Evolutionary conservation across 1,284 basidiomycete species (phyloP), one percentile per base, ranked within the genome.

Genomic region (Apiotrichum akiyoshidainum): DNA sequence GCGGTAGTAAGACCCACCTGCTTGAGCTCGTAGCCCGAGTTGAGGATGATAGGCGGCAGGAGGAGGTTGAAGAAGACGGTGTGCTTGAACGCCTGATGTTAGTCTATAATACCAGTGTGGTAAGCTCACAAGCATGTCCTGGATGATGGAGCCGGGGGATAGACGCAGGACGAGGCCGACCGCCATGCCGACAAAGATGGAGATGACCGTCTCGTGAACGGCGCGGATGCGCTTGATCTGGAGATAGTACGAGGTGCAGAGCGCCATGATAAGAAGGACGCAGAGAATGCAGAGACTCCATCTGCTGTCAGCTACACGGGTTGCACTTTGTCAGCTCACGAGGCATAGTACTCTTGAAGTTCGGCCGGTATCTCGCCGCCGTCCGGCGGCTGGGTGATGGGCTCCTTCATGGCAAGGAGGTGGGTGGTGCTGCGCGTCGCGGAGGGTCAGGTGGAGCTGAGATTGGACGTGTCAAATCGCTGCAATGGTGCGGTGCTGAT

Each of bases 31-130:
- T 98, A 99, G 8, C 95, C 95, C 8, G 92, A 97, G 74, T 96
- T 95, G 45, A 99, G 82, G 72, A 99, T 99, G 76, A 99, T 99
- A 0, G 95, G 96, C 2, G 96, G 96, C 2, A 99, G 84, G 12
- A 99, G 82, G 12, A 98, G 84, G 77, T 99, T 99, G 82, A 99
- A 95, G 83, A 99, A 97, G 57, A 99, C 83, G 4, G 94, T 98
- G 74, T 96, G 92, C 77, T 91, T 93, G 83, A 96, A 97, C 19
- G 90, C 90, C 90, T 93, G 68, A 14, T 52, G 46, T n/a, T 40
- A 35, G 39, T 34, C 3, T 7, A 46, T 8, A 17, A 17, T 3
- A 5, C 17, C 13, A 1, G 10, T 10, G 14, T 2, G 7, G 31
- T 16, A 1, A 85, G 26, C 90, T 83, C 79, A 92, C 92, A 78